Conservation (phyloP, 306 rosid species). For the Trichosanthes truncata region DNA sequence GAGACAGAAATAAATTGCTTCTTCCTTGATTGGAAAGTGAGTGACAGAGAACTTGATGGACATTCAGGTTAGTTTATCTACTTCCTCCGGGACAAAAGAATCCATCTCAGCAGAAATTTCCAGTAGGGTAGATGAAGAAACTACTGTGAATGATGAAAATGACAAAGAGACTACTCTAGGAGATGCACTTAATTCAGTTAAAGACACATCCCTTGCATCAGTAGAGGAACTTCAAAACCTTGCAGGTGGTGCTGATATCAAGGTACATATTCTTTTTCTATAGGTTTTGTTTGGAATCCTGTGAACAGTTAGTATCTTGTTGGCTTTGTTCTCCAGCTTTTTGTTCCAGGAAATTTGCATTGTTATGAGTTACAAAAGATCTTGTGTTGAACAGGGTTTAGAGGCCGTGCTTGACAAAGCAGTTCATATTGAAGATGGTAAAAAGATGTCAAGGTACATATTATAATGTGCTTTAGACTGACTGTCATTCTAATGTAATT, state of each 20-base stretch:
- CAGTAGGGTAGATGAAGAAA: constrained; percentile 43
- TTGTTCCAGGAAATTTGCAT: not conserved
- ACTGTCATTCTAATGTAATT: constrained; percentile 3
- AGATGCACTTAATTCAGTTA: constrained; percentile 74
- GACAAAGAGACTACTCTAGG: constrained; percentile 75
- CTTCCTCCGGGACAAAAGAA: constrained; percentile 44
- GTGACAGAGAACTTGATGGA: constrained; percentile 17
- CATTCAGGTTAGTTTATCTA: constrained; percentile 50
- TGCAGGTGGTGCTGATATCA: constrained; percentile 97
- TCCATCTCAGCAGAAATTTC: constrained; percentile 37
- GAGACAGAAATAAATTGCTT: constrained; percentile 4
- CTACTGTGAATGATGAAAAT: constrained; percentile 36
- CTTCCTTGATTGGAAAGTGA: constrained; percentile 5
- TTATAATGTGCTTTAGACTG: not conserved
- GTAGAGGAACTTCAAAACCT: constrained; percentile 96
- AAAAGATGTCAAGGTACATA: constrained; percentile 82
- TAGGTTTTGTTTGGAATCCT: not conserved
- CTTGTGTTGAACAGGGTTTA: constrained; percentile 56
- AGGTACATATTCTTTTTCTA: constrained; percentile 37
- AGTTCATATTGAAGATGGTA: constrained; percentile 92
- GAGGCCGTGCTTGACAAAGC: constrained; percentile 99
- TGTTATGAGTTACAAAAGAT: constrained; percentile 15
- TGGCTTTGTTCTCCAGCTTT: not conserved
- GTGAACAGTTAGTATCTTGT: not conserved
- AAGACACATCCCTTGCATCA: constrained; percentile 61